phyloP scores from a whole-genome alignment of 2,329 filamentous ascomycete species.

The Aureobasidium zeae region DNA sequence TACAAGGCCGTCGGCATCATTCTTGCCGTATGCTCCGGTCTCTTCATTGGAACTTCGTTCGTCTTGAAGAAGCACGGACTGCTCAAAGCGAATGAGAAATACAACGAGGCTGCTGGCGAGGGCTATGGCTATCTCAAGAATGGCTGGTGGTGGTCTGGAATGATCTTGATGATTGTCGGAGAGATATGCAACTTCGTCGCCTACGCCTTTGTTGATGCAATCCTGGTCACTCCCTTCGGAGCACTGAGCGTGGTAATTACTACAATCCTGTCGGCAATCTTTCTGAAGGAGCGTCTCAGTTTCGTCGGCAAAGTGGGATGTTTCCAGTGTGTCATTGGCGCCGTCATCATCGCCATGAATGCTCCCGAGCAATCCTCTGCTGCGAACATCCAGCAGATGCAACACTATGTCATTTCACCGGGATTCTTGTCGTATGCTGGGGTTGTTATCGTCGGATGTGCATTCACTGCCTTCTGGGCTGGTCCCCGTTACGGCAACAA shows the following conservation, averaged over 20 bases:
- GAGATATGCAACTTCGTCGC: constrained; percentile 97
- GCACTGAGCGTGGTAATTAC: constrained; percentile 88
- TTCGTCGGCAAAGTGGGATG: constrained; percentile 95
- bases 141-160: constrained; percentile 86
- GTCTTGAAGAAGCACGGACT: constrained; percentile 91
- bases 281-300: constrained; percentile 88
- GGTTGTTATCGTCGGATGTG: constrained; percentile 65
- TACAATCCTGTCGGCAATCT: constrained; percentile 83
- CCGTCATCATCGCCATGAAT: constrained; percentile 88
- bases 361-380: constrained; percentile 80
- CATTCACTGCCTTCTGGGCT: constrained; percentile 66
- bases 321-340: constrained; percentile 89
- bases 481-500: constrained; percentile 88
- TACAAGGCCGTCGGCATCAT: constrained; percentile 85
- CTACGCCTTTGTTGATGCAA: constrained; percentile 93
- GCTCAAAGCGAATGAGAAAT: constrained; percentile 87
- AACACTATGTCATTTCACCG: constrained; percentile 73
- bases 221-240: constrained; percentile 84
- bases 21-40: constrained; percentile 74
- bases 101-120: constrained; percentile 89
- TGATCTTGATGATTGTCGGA: constrained; percentile 93
- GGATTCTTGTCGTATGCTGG: constrained; percentile 81
- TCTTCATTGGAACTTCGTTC: constrained; percentile 92
- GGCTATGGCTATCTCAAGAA: constrained; percentile 98
- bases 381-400: constrained; percentile 82